Base-by-base conservation (phyloP, 1,284 basidiomycete genomes). In the Limonomyces culmigenus region DNA sequence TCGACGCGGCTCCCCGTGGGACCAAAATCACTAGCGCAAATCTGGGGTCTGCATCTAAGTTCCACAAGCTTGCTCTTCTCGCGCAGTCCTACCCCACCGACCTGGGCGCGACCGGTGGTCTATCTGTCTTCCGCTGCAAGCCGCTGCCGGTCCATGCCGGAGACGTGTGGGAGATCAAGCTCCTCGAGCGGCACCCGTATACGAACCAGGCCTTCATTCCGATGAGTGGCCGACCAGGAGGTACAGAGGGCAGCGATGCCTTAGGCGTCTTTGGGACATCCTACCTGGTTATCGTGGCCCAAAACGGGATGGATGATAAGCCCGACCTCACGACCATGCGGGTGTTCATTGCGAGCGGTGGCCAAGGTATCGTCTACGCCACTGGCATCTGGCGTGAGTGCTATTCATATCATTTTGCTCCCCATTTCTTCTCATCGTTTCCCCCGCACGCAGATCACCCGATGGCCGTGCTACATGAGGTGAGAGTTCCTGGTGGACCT, bases 151-250 rank as follows among this genome's bases (percentile, higher is more conserved):
- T 72, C 19, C 46, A 49, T 15, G 50, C 52, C 2, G 67, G 69
- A 19, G 67, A 65, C 5, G 60, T 60, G 12, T 63, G 74, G 43
- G 55, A 53, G 32, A 53, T 87, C 38, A 63, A 60, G 42, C 58
- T 74, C 15, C 54, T 89, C 31, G 86, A 89, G 50, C 60, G 85
- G 18, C 86, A 89, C 46, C 63, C 70, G 12, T 73, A 63, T 49
- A 89, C 84, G 3, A 88, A 78, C 43, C 86, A 91, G 52, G 74
- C 80, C 3, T 95, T 95, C 53, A 69, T 93, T 39, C 89, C 91
- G 1, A 81, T 93, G 74, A 80, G 83, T 1, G 58, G 58, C 15
- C 62, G 58, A 15, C 11, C 30, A 6, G 42, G 46, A 12, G 62
- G 50, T 11, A 45, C 45, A 4, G 49, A 46, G 3, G 45, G 41